Percentiles rank a stretch among this genome's conserved stretches.
phyloP scores from a whole-genome alignment of 148 eudicot genomes.

The Vaccinium macrocarpon region DNA sequence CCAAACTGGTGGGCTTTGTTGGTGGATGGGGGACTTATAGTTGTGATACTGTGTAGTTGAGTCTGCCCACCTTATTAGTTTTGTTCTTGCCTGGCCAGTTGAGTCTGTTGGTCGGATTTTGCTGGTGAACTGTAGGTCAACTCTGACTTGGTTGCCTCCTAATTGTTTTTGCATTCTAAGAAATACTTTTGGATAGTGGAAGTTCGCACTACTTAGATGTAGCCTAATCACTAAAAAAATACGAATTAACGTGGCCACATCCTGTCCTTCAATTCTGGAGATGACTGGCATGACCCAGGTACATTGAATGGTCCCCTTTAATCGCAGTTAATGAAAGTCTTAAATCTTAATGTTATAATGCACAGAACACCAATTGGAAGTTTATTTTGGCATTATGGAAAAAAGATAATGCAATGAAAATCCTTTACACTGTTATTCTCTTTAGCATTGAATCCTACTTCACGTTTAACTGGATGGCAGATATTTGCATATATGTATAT shows the following conservation, averaged over 20 bases:
- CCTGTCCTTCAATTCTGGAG: not conserved
- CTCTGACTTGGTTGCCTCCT: not conserved
- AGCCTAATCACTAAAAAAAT: not conserved
- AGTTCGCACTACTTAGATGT: too few species aligned
- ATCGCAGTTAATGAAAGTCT: not conserved
- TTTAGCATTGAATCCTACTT: not conserved
- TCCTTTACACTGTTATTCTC: not conserved
- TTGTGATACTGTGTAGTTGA: not conserved
- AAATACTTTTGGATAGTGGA: too few species aligned
- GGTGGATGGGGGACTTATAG: not conserved
- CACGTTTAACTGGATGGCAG: not conserved
- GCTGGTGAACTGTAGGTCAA: not conserved
- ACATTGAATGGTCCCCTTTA: not conserved
- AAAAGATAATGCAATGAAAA: not conserved
- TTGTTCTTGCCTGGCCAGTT: not conserved
- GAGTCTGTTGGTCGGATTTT: conserved; percentile 6
- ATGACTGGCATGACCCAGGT: not conserved
- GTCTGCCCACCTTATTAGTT: not conserved
- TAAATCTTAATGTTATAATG: not conserved
- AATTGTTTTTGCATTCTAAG: not conserved
- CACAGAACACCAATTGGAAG: not conserved
- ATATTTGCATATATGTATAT: not conserved
- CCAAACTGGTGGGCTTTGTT: not conserved
- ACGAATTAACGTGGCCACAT: not conserved
- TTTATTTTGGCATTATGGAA: not conserved